Conservation (phyloP, 2,329 filamentous ascomycete species). For the Capronia epimyces region DNA sequence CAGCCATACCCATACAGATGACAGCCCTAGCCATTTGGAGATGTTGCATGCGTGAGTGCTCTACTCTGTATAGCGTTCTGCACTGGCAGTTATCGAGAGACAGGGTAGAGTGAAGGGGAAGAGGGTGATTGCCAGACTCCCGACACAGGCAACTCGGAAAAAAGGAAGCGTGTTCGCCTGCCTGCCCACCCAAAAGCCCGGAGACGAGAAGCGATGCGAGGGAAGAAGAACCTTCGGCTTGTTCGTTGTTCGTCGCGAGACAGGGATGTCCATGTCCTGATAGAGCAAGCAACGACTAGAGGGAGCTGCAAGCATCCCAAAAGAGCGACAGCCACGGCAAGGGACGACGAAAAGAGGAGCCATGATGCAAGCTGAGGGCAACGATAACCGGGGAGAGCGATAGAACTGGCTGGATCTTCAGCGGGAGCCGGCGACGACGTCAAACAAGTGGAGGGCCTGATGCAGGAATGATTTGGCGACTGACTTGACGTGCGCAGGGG, state of each 20-base stretch:
- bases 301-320: conserved; percentile 6
- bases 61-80: no score
- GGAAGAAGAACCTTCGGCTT: not conserved
- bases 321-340: conserved; percentile 4
- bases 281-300: not conserved
- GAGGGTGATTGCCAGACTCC: no score
- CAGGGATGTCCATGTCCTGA: no score
- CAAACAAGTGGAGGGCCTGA: not conserved
- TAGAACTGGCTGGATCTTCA: conserved; percentile 2
- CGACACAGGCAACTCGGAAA: no score
- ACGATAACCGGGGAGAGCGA: not conserved
- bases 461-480: not conserved
- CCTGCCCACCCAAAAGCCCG: not conserved
- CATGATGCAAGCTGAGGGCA: not conserved
- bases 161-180: no score
- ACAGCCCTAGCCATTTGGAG: conserved; percentile 9
- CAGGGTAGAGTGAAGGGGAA: no score
- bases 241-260: not conserved
- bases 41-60: no score
- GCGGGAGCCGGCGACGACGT: not conserved
- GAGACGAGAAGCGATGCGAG: not conserved
- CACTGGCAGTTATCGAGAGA: no score
- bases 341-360: conserved; percentile 2
- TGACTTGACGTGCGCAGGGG: not conserved
- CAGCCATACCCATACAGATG: conserved; percentile 6